Evolutionary conservation across 192 early-diverging fungal species (phyloP), one percentile per base, ranked within the genome.

Genomic region (Phlyctochytrium arcticum): DNA sequence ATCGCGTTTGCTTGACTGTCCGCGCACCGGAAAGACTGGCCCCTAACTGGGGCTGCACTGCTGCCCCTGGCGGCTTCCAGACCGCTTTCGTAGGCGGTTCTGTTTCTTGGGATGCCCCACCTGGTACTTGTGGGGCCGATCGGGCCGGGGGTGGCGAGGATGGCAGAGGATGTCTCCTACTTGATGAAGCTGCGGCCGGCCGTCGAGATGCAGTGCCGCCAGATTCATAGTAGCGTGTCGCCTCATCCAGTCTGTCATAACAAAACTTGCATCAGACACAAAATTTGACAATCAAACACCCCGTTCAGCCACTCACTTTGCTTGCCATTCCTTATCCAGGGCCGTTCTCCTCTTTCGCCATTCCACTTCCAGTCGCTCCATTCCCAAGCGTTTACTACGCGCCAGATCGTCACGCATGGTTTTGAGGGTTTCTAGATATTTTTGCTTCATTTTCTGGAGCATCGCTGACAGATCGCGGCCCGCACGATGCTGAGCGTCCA

Each of bases 341-440:
- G 24, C 19, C 42, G 59, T 32, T 48, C 63, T 75, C 34, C 65
- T 21, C 36, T 57, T 39, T 29, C 51, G 49, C 75, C 75, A 77
- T 57, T 77, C 75, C 24, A 29, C 31, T 50, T 74, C 72, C 9
- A 77, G 33, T 30, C 53, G n/a, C 21, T 71, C 73, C 66, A 60
- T 21, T 17, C 62, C 54, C 19, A 31, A 9, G 34, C 58, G 30
- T 36, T 75, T 77, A 49, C 60, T 68, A 12, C 48, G 12, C 12
- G 62, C 72, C 36, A 77, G 36, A 26, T 77, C 75, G 47, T 77
- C 75, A 6, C 75, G 61, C 75, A 77, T 77, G 19, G 32, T 21
- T 37, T 57, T 70, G 6, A 77, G 56, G 4, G 75, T 77, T 15
- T 53, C 54, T 5, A 77, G 36, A 50, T 77, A 77, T 53, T 70